Percentiles rank a stretch among this genome's conserved stretches.
Conservation (phyloP, 805 yeast species). For the Jamesozyma lodderae region DNA sequence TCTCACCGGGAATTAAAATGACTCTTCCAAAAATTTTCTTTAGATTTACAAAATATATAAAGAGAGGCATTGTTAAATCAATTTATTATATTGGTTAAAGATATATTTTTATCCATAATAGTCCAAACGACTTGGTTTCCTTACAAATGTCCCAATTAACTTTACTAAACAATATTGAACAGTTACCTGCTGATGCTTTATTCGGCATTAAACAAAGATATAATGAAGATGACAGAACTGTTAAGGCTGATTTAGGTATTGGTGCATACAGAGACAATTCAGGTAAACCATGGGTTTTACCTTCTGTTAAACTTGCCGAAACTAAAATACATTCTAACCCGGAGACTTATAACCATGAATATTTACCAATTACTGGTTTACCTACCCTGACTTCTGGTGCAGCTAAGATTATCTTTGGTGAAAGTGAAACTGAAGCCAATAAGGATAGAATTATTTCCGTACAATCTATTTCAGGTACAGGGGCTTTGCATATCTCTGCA, state of each 20-base stretch:
- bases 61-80: too few relatives aligned
- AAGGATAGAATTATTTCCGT: constrained; percentile 67
- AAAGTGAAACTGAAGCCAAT: constrained; percentile 43
- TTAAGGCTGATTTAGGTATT: constrained; percentile 78
- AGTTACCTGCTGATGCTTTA: constrained; percentile 78
- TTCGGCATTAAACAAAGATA: constrained; percentile 71
- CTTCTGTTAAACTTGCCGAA: constrained; percentile 67
- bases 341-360: constrained; percentile 66
- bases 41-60: too few relatives aligned
- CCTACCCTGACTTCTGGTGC: constrained; percentile 60
- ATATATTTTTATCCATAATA: too few relatives aligned
- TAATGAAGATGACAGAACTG: constrained; percentile 44
- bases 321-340: constrained; percentile 47
- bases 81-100: too few relatives aligned
- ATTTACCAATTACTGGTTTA: constrained; percentile 73
- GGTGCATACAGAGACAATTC: constrained; percentile 90
- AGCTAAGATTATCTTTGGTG: constrained; percentile 64
- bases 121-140: too few relatives aligned
- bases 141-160: constrained; percentile 17
- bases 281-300: constrained; percentile 85
- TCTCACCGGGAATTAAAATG: too few relatives aligned
- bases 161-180: constrained; percentile 39
- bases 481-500: constrained; percentile 89
- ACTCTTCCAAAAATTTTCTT: too few relatives aligned
- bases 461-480: constrained; percentile 93